phyloP scores from a whole-genome alignment of 305 asterid genomes.

The Solanum hybrid region DNA sequence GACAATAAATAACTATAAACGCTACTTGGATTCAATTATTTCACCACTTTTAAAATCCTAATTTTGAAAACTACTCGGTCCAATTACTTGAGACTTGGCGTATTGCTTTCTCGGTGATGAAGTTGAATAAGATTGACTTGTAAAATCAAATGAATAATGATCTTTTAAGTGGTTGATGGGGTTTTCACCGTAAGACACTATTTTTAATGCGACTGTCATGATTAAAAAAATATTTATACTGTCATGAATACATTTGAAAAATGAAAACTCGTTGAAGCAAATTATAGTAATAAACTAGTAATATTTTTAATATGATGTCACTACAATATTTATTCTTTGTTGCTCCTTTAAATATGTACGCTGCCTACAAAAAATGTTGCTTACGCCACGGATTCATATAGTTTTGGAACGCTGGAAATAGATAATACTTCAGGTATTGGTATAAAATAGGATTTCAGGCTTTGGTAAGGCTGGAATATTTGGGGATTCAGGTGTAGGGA shows the following conservation, averaged over 20 bases:
- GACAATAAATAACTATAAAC: background rate
- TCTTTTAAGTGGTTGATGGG: background rate
- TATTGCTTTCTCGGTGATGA: background rate
- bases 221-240: background rate
- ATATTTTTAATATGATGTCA: background rate
- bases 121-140: background rate
- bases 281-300: background rate
- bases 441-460: background rate
- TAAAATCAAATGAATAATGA: background rate
- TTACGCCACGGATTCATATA: background rate
- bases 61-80: background rate
- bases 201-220: background rate
- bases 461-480: background rate
- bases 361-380: background rate
- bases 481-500: conserved; percentile 10
- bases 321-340: background rate
- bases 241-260: background rate
- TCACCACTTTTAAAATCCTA: background rate
- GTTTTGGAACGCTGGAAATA: conserved; percentile 16
- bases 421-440: conserved; percentile 2
- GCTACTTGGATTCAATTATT: background rate
- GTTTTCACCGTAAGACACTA: background rate
- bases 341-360: background rate
- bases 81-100: background rate
- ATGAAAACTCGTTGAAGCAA: background rate